Evolutionary conservation across 73 alveolate genomes (phyloP).

Genomic region (Blepharisma stoltei): DNA sequence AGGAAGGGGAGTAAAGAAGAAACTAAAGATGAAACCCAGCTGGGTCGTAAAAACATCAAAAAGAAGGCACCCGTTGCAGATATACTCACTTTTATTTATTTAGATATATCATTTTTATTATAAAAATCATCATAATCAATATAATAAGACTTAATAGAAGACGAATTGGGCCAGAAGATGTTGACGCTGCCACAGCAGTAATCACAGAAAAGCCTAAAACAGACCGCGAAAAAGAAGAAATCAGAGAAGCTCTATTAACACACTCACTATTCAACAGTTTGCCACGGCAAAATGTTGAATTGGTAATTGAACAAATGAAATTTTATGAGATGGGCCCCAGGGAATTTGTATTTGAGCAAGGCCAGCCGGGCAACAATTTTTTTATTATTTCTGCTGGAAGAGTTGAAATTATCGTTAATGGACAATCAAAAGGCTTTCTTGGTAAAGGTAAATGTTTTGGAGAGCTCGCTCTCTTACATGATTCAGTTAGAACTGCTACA

Average conservation of each 20-base stretch:
- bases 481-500: slow-evolving; percentile 86
- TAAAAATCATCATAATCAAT: too few species aligned
- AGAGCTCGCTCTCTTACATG: slow-evolving; percentile 89
- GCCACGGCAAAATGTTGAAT: background rate
- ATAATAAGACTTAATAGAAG: too few species aligned
- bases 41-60: too few species aligned
- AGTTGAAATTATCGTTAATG: slow-evolving; percentile 25
- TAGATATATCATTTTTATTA: too few species aligned
- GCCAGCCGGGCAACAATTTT: slow-evolving; percentile 1
- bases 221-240: background rate
- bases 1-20: too few species aligned
- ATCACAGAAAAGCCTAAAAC: background rate
- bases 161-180: background rate
- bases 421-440: background rate
- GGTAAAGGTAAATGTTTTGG: slow-evolving; percentile 85
- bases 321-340: slow-evolving; percentile 3
- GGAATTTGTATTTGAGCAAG: slow-evolving; percentile 6
- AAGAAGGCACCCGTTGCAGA: too few species aligned
- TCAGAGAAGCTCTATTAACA: background rate
- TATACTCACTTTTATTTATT: too few species aligned
- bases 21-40: too few species aligned
- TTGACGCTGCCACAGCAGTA: slow-evolving; percentile 10
- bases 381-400: slow-evolving; percentile 18
- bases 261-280: slow-evolving; percentile 23
- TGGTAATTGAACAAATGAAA: slow-evolving; percentile 1